Conservation (phyloP, 2,329 filamentous ascomycete genomes). For the Xylaria sp. region DNA sequence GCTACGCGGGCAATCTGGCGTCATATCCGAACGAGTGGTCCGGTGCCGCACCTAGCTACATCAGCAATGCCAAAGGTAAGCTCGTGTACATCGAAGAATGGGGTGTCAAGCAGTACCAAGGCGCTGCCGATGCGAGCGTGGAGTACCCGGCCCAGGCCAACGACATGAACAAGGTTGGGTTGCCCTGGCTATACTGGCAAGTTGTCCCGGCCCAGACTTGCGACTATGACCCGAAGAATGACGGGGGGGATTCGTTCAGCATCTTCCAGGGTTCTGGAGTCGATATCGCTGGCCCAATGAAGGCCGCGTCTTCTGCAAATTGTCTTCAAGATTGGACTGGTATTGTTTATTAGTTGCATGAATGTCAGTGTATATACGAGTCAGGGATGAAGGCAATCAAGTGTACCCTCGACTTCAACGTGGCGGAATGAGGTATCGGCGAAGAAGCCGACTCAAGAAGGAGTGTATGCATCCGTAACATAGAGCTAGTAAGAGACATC, state of each 20-base stretch:
- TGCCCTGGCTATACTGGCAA: slow-evolving; percentile 44
- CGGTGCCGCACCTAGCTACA: slow-evolving; percentile 32
- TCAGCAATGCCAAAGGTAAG: slow-evolving; percentile 36
- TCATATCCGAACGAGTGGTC: slow-evolving; percentile 36
- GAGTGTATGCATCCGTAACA: too few species aligned
- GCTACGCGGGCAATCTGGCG: slow-evolving; percentile 33
- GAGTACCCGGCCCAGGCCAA: slow-evolving; percentile 38
- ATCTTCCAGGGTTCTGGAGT: slow-evolving; percentile 30
- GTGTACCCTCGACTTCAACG: too few species aligned
- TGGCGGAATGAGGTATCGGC: too few species aligned
- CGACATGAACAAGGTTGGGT: slow-evolving; percentile 39
- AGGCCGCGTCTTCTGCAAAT: not conserved
- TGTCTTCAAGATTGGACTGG: slow-evolving; percentile 18
- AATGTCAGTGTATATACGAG: not conserved
- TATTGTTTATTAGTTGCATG: slow-evolving; percentile 9
- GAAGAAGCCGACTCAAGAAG: too few species aligned
- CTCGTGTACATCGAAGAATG: slow-evolving; percentile 43
- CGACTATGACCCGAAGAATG: slow-evolving; percentile 32
- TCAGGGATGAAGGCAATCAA: too few species aligned
- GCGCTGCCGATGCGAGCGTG: slow-evolving; percentile 44
- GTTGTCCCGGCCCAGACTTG: slow-evolving; percentile 36
- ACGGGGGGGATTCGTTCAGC: slow-evolving; percentile 34
- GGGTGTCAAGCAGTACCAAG: slow-evolving; percentile 50
- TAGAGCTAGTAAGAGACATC: too few species aligned
- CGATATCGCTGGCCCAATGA: slow-evolving; percentile 16